Evolutionary conservation across 1,284 basidiomycete genomes (phyloP).

Genomic region (Sparassis latifolia): DNA sequence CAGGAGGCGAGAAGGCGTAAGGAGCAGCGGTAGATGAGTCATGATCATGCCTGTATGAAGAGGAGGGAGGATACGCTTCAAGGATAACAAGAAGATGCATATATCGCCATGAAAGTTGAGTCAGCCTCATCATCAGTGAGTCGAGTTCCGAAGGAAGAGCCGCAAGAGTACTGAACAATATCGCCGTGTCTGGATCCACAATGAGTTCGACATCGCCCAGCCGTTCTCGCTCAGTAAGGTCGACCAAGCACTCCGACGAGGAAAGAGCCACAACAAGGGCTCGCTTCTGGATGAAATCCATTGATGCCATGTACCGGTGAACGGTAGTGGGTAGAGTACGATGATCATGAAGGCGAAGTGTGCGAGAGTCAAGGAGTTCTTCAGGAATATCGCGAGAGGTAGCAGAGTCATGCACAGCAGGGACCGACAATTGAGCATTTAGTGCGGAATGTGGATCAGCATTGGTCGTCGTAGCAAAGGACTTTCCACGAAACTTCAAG

Average conservation of each 20-base stretch:
- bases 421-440: not conserved
- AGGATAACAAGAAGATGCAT: conserved; percentile 49
- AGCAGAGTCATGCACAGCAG: not conserved
- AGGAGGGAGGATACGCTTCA: conserved; percentile 52
- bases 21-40: conserved; percentile 24
- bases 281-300: conserved; percentile 61
- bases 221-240: conserved; percentile 54
- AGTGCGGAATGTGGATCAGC: not conserved
- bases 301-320: conserved; percentile 65
- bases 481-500: conserved; percentile 14
- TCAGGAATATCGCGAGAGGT: conserved; percentile 23
- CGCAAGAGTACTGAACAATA: conserved; percentile 50
- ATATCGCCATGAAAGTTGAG: conserved; percentile 54
- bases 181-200: conserved; percentile 48
- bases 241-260: conserved; percentile 36
- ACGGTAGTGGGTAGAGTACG: conserved; percentile 26
- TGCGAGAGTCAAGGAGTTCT: conserved; percentile 42
- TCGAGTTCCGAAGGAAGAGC: conserved; percentile 47
- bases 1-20: conserved; percentile 48
- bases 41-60: conserved; percentile 19
- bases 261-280: conserved; percentile 45
- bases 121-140: conserved; percentile 32
- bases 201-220: conserved; percentile 52
- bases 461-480: not conserved
- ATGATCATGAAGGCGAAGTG: conserved; percentile 36